Evolutionary conservation across 2,329 filamentous ascomycete genomes (phyloP), one percentile per base, ranked within the genome.

Genomic region (Cercospora berteroae): DNA sequence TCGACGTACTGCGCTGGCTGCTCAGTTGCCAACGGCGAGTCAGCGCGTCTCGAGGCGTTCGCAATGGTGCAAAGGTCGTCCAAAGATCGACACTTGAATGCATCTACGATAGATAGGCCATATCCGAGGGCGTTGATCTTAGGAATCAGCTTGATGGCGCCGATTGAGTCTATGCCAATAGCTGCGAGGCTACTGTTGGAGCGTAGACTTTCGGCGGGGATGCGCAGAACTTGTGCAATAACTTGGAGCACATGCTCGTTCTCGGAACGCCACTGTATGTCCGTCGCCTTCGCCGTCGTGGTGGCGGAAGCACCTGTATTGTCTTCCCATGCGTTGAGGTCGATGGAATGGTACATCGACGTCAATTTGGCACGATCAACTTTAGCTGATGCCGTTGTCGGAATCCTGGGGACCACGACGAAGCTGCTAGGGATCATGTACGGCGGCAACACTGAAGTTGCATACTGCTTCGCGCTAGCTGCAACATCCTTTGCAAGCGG

Each of bases 121-220:
- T 60, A 64, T 18, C 67, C 67, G 16, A 66, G 42, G 3, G 64
- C 61, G 31, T 69, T 69, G 33, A 69, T 66, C 60, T 69, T 69
- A 7, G 67, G 67, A 13, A 69, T 59, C 27, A 69, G 64, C 50
- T 58, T 56, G 56, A 69, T 69, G 1, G 68, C 68, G 13, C 61
- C 68, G 27, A 69, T 69, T 2, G 68, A 69, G 68, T 69, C 65
- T 27, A 69, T 66, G 4, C 68, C 68, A 31, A 69, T 65, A 23
- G 65, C 57, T 48, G 68, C 42, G 0, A 69, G 25, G 57, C 64
- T 69, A 33, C 60, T 69, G 16, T 57, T 59, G 25, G 67, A 55
- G 9, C 60, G 56, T 5, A 69, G 27, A 25, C 20, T 64, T 12
- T 64, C 60, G 2, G 27, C 3, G 5, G 60, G 25, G 1, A 66